phyloP scores from a whole-genome alignment of 2,329 filamentous ascomycete species.

The Colletotrichum tanaceti region DNA sequence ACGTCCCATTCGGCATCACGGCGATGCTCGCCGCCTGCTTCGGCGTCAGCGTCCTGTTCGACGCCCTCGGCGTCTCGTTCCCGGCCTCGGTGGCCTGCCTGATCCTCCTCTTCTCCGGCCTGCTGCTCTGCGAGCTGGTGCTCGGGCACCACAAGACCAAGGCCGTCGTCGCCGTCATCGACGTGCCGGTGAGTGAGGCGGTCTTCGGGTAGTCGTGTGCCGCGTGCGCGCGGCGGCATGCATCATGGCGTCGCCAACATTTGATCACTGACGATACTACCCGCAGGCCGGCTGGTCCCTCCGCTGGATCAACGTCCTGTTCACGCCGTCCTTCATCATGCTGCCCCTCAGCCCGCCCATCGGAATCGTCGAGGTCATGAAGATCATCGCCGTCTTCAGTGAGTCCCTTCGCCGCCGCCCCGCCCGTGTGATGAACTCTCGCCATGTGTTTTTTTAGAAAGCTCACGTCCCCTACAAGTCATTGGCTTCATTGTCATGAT shows the following conservation, averaged over 20 bases:
- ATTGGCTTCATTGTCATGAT: conserved; percentile 67
- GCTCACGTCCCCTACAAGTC: conserved; percentile 50
- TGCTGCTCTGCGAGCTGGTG: conserved; percentile 59
- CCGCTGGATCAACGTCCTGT: conserved; percentile 69
- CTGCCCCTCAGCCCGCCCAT: conserved; percentile 67
- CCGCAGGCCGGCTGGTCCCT: conserved; percentile 67
- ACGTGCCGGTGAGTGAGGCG: conserved; percentile 66
- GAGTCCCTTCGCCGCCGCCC: conserved; percentile 42
- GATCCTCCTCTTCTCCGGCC: conserved; percentile 62
- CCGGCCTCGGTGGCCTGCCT: conserved; percentile 70
- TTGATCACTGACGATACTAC: conserved; percentile 35
- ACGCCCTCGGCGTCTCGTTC: conserved; percentile 63
- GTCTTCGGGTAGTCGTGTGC: no score
- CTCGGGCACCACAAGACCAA: conserved; percentile 63
- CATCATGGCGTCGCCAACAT: no score
- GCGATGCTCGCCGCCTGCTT: conserved; percentile 57
- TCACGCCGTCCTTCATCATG: conserved; percentile 69
- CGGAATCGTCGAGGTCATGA: conserved; percentile 64
- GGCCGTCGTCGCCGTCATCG: conserved; percentile 60
- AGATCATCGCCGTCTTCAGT: conserved; percentile 71
- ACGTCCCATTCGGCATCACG: conserved; percentile 59
- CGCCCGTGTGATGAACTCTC: no score
- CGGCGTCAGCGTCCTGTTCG: conserved; percentile 57
- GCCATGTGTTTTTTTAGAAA: no score
- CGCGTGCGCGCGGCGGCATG: no score